Conservation (phyloP, 208 protist species). For the Blechomonas ayalai region DNA sequence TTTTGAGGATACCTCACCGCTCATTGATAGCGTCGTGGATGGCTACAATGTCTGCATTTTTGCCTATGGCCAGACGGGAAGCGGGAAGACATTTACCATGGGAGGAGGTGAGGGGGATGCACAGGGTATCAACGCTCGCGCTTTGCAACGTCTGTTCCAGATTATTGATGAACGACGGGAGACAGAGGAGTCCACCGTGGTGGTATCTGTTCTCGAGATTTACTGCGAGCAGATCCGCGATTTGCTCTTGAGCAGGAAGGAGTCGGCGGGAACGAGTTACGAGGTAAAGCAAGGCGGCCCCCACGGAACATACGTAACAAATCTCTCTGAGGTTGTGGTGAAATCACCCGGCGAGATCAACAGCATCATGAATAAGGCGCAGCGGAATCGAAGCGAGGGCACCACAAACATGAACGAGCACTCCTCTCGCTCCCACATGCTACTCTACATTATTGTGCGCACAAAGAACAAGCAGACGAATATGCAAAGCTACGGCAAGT, state of each 20-base stretch:
- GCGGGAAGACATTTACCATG: constrained; percentile 90
- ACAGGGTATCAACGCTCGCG: constrained; percentile 87
- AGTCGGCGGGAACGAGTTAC: constrained; percentile 45
- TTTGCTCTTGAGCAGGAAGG: constrained; percentile 60
- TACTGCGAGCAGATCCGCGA: constrained; percentile 88
- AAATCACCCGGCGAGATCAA: constrained; percentile 62
- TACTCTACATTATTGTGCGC: constrained; percentile 86
- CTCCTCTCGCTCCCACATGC: constrained; percentile 92
- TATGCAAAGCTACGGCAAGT: constrained; percentile 88
- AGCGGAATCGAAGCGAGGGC: constrained; percentile 68
- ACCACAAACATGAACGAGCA: constrained; percentile 92
- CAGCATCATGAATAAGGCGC: constrained; percentile 71
- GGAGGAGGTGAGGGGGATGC: constrained; percentile 56
- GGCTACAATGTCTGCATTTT: constrained; percentile 94
- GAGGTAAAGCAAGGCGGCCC: constrained; percentile 88
- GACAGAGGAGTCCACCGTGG: constrained; percentile 76
- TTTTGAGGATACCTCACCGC: constrained; percentile 89
- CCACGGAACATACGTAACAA: constrained; percentile 87
- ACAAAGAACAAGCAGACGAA: constrained; percentile 86
- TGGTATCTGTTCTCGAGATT: constrained; percentile 86
- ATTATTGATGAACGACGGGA: constrained; percentile 87
- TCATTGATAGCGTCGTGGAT: constrained; percentile 91
- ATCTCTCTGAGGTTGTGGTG: constrained; percentile 75
- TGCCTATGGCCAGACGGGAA: constrained; percentile 91
- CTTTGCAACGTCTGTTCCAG: constrained; percentile 79